These are phyloP conservation scores for Colletotrichum sojae DNA, from an alignment of 2,329 filamentous ascomycete species.

Conservation along the genomic window DNA sequence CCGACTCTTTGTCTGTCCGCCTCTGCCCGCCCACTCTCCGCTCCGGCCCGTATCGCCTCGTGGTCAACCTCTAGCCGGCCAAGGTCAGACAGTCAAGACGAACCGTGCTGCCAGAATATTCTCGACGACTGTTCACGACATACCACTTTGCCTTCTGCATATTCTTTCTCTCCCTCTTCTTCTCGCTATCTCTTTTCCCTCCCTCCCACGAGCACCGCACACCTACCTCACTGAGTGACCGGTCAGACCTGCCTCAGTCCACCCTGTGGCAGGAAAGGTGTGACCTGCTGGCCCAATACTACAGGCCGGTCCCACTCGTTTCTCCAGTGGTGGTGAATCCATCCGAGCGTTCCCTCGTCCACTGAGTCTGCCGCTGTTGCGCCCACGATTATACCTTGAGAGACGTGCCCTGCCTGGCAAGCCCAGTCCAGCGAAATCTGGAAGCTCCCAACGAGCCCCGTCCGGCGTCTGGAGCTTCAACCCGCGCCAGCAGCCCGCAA, in stretches of 20 bases:
- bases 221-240: slow-evolving; percentile 11
- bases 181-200: slow-evolving; percentile 2
- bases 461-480: slow-evolving; percentile 28
- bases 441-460: slow-evolving; percentile 25
- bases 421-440: slow-evolving; percentile 22
- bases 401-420: slow-evolving; percentile 18
- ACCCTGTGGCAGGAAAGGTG: slow-evolving; percentile 36
- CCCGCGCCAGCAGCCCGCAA: slow-evolving; percentile 11
- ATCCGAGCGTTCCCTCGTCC: slow-evolving; percentile 37
- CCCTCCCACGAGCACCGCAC: no score
- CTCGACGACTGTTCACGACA: slow-evolving; percentile 7
- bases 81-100: slow-evolving; percentile 13
- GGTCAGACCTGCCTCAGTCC: slow-evolving; percentile 22
- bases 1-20: slow-evolving; percentile 17
- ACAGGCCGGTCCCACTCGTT: slow-evolving; percentile 40
- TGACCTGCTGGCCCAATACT: slow-evolving; percentile 29
- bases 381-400: slow-evolving; percentile 29
- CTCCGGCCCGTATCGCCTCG: slow-evolving; percentile 4
- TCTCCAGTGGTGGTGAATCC: slow-evolving; percentile 36
- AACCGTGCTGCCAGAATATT: slow-evolving; percentile 8
- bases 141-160: background rate
- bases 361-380: slow-evolving; percentile 12
- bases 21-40: slow-evolving; percentile 23
- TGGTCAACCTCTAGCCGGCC: slow-evolving; percentile 2
- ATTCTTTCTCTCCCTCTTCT: background rate